Base-by-base conservation (phyloP, 345 rosid genomes). In the Eucalyptus curtisii region DNA sequence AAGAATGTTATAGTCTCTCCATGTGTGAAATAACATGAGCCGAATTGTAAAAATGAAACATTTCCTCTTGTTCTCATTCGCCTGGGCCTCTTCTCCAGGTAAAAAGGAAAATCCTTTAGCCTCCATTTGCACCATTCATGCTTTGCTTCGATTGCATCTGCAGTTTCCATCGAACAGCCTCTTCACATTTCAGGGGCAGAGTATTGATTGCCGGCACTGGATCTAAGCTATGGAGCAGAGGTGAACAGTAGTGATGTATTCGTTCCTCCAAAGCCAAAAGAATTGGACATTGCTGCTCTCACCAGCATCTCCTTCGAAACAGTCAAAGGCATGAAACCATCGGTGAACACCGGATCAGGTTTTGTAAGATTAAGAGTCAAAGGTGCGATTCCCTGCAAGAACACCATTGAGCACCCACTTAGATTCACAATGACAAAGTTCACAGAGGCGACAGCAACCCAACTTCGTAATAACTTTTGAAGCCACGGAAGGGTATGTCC, bases 181-280 rank as follows among this genome's bases (percentile, higher is more conserved):
- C 47, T 40, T 22, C 82, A 76, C 15, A 1, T 50, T 55, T 50
- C 42, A 86, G 47, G 33, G 0, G 47, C 68, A 53, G 44, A 20
- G 66, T 53, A 64, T 1, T 1, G 27, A 64, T 20, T 57, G 88
- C 49, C 27, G 1, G 9, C 40, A 42, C 88, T 31, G 6, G 22
- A 85, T 31, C 42, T 27, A 33, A 50, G 30, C 59, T 89, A 89
- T 16, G 87, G 87, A 42, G 91, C 90, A 80, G 95, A 37, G 8
- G 95, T 61, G 91, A 98, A 92, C 80, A 98, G 92, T 87, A 95
- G 92, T 85, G 97, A 97, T 47, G 99, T 96, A 90, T 98, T 97
- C 52, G 99, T 95, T 88, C 99, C 99, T 87, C 99, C 98, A 89
- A 97, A 98, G 88, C 97, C 99, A 88, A 98, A 98, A 61, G 98